Evolutionary conservation across 1,139 yeast genomes (phyloP).

Genomic region (Yarrowia galli): DNA sequence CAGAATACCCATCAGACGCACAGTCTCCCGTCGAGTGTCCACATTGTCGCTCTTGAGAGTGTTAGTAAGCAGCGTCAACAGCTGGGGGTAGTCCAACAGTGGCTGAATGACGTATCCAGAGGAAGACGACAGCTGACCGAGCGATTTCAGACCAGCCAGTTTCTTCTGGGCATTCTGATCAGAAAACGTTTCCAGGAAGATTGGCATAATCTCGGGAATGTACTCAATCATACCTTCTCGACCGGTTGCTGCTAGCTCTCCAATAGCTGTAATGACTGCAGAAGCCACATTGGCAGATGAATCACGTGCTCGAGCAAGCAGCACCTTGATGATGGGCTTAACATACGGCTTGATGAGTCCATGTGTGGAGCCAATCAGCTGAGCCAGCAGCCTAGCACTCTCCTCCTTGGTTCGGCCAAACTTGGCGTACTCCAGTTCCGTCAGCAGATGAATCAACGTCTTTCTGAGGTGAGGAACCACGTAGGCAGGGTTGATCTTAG

Average conservation of each 20-base stretch:
- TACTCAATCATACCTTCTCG: conserved; percentile 84
- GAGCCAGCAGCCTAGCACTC: conserved; percentile 75
- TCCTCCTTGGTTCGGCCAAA: conserved; percentile 83
- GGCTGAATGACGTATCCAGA: conserved; percentile 97
- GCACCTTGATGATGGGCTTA: conserved; percentile 83
- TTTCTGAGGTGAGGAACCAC: conserved; percentile 92
- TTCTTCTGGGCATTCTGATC: conserved; percentile 91
- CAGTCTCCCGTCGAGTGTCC: conserved; percentile 82
- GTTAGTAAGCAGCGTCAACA: conserved; percentile 79
- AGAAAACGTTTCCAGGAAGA: conserved; percentile 84
- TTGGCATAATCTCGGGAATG: conserved; percentile 80
- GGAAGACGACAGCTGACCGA: conserved; percentile 88
- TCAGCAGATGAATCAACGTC: conserved; percentile 80
- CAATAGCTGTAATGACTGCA: conserved; percentile 85
- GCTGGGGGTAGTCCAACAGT: conserved; percentile 85
- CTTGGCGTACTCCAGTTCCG: conserved; percentile 83
- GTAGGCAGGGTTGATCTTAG: conserved; percentile 91
- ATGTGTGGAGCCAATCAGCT: conserved; percentile 77
- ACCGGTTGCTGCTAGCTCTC: conserved; percentile 86
- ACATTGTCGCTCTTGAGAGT: conserved; percentile 83
- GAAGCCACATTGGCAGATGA: conserved; percentile 78
- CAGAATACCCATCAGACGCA: conserved; percentile 83
- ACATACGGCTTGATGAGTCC: conserved; percentile 88
- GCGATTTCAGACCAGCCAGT: conserved; percentile 85
- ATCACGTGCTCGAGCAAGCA: conserved; percentile 79